Evolutionary conservation across 1,284 basidiomycete genomes (phyloP), one percentile per base, ranked within the genome.

Genomic region (Melampsora larici-populina): DNA sequence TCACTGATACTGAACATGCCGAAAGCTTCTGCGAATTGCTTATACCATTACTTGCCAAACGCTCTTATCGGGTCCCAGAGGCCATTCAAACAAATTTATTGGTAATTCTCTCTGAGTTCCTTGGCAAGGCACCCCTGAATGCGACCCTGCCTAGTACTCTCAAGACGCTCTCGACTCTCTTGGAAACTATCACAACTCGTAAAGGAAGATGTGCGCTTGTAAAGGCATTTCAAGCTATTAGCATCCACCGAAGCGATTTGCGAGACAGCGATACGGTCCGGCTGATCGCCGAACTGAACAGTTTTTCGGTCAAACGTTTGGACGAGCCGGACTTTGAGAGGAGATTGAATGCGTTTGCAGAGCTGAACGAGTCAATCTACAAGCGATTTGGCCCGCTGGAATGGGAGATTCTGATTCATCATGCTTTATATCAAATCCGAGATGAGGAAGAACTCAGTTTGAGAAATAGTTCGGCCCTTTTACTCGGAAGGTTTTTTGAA

Each of bases 281-380:
- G 11, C 83, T 94, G 2, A 82, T 93, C 58, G 87, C 87, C 15
- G 88, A 89, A 0, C 87, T 99, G 79, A 99, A 99, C 82, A 89
- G 95, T 0, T 98, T 90, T 84, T 95, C 93, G 0, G 85, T 84
- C 0, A 91, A 89, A 81, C 88, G 93, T 18, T 84, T 96, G 51
- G 94, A 97, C 72, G 94, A 99, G 83, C 92, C 94, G 1, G 93
- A 99, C 83, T 97, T 97, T 81, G 93, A 97, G 79, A 88, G 88
- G 64, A 91, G 96, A 2, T 86, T 99, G 18, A 84, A 85, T 1
- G 94, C 93, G 0, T 97, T 94, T 83, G 87, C 89, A 3, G 84
- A 82, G 13, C 85, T 99, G 71, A 96, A 93, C 83, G 90, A 91
- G 71, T 85, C 84, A 0, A 79, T 87, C 6, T 88, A 89, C 82